Percentiles rank a stretch among this genome's conserved stretches.
phyloP scores from a whole-genome alignment of 148 eudicot genomes.

The Gaultheria prostrata region DNA sequence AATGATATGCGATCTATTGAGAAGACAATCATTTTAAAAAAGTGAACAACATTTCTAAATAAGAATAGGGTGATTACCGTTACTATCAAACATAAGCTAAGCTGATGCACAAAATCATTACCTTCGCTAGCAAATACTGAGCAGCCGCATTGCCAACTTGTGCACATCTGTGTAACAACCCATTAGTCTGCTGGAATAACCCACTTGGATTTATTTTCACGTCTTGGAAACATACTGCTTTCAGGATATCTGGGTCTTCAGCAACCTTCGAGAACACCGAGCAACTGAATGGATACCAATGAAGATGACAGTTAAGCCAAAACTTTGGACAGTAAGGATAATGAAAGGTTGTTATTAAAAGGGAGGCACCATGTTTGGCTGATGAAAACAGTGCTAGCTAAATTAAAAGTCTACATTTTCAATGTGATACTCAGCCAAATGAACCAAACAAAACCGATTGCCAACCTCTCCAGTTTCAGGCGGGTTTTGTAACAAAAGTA shows the following conservation, averaged over 20 bases:
- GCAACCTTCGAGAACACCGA: neutral
- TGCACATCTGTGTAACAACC: too few species aligned
- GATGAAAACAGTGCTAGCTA: neutral
- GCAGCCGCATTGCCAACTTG: too few species aligned
- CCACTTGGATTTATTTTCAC: neutral
- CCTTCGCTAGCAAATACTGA: constrained; percentile 1
- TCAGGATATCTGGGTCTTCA: neutral
- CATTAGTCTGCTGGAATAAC: neutral
- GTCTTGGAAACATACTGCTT: neutral
- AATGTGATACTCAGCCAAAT: neutral
- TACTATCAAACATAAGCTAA: neutral
- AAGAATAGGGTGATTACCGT: neutral
- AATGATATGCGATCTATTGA: neutral
- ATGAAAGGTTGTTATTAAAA: neutral
- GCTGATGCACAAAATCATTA: neutral
- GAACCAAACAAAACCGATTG: neutral
- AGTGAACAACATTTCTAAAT: too few species aligned
- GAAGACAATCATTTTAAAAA: neutral
- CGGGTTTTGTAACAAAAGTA: neutral
- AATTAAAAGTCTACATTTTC: neutral
- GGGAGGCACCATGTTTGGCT: neutral
- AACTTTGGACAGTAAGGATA: too few species aligned
- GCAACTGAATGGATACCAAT: too few species aligned
- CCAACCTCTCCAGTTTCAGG: neutral
- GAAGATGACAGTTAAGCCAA: too few species aligned